Evolutionary conservation across 352 stramenopile species (phyloP).

Genomic region (Peronospora destructor): DNA sequence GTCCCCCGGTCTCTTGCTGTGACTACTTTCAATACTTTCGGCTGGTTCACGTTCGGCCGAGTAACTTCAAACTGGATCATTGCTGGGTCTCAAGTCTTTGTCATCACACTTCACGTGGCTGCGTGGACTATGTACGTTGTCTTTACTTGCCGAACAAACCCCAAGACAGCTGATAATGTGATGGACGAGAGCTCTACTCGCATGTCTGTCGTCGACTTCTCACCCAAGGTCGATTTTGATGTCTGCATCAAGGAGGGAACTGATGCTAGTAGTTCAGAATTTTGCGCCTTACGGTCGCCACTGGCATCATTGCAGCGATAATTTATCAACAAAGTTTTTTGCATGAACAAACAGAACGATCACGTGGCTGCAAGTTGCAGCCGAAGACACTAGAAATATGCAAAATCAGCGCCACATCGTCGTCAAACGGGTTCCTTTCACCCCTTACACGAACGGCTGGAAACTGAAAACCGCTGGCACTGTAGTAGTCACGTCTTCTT

Average conservation of each 20-base stretch:
- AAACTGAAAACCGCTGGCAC: no score
- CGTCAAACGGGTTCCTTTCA: no score
- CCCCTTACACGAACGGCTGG: no score
- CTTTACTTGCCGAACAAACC: conserved; percentile 14
- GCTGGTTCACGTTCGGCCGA: conserved; percentile 44
- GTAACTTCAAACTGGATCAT: conserved; percentile 53
- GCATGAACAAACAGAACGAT: conserved; percentile 3
- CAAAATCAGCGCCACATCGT: conserved; percentile 8
- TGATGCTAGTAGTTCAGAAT: conserved; percentile 18
- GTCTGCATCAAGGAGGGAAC: conserved; percentile 3
- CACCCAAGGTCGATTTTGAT: conserved; percentile 11
- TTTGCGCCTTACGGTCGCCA: conserved; percentile 14
- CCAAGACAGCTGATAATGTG: not conserved
- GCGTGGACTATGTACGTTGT: conserved; percentile 32
- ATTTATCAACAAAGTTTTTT: conserved; percentile 1
- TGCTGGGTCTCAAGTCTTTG: conserved; percentile 37
- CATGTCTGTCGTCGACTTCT: conserved; percentile 11
- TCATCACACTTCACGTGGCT: conserved; percentile 29
- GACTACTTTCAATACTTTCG: conserved; percentile 41
- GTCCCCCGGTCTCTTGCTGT: conserved; percentile 33
- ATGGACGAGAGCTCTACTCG: conserved; percentile 11
- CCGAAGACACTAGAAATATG: conserved; percentile 10
- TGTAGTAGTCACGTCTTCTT: no score
- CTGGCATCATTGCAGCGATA: conserved; percentile 10
- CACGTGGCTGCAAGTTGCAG: not conserved